Conservation (phyloP, 345 rosid genomes). For the Toxicodendron radicans region DNA sequence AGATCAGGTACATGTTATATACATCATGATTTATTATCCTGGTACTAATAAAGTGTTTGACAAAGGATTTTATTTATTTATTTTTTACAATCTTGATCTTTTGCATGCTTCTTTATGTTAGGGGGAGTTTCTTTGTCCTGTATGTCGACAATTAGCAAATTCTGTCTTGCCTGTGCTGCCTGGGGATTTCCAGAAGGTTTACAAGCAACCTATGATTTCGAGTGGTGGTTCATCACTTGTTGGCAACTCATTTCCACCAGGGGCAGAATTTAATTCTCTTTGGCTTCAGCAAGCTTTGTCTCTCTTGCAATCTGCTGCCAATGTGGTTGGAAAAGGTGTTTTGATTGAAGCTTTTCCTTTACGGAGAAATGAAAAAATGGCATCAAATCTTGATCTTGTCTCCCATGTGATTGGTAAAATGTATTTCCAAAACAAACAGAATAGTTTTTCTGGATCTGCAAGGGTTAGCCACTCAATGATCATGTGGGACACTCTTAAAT, state of each 20-base stretch:
- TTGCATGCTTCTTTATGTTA: constrained; percentile 34
- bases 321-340: constrained; percentile 48
- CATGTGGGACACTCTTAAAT: constrained; percentile 94
- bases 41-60: background rate
- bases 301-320: constrained; percentile 64
- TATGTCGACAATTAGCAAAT: constrained; percentile 87
- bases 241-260: constrained; percentile 26
- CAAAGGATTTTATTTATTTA: background rate
- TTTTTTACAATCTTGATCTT: constrained; percentile 8
- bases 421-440: constrained; percentile 46
- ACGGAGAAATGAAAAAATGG: constrained; percentile 38
- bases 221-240: constrained; percentile 18
- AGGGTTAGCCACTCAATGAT: constrained; percentile 54
- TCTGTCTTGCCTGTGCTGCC: constrained; percentile 70
- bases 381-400: constrained; percentile 52
- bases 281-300: constrained; percentile 56
- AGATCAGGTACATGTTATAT: constrained; percentile 53
- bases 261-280: constrained; percentile 35
- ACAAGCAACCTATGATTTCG: constrained; percentile 49
- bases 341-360: constrained; percentile 42
- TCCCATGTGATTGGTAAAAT: constrained; percentile 52
- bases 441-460: constrained; percentile 39
- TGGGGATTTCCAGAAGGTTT: constrained; percentile 42
- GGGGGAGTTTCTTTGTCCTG: constrained; percentile 99
- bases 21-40: background rate